Evolutionary conservation across 108 stramenopile species (phyloP).

Genomic region (Skeletonema costatum): DNA sequence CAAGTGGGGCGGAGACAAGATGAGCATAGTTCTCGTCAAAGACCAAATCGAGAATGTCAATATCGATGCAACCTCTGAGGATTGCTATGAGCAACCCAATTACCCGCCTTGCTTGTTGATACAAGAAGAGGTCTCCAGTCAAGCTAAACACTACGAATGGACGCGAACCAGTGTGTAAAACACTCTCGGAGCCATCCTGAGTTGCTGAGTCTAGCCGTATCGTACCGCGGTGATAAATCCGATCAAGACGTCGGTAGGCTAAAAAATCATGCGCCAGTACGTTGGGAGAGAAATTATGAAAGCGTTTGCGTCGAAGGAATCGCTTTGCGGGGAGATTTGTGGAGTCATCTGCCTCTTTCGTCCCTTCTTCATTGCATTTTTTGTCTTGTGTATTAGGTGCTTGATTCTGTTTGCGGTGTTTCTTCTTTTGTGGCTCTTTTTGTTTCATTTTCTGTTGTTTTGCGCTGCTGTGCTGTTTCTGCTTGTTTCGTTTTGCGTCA

Average conservation of each 20-base stretch:
- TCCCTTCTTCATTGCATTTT: conserved; percentile 1
- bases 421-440: conserved; percentile 20
- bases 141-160: conserved; percentile 76
- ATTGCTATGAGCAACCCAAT: conserved; percentile 76
- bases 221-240: conserved; percentile 78
- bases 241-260: conserved; percentile 67
- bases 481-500: conserved; percentile 46
- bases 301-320: conserved; percentile 61
- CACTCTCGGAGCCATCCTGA: background rate
- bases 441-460: background rate
- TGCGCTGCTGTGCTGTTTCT: background rate
- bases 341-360: background rate
- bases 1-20: conserved; percentile 74
- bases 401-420: conserved; percentile 7
- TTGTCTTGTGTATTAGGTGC: background rate
- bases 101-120: conserved; percentile 66
- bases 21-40: conserved; percentile 82
- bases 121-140: conserved; percentile 70
- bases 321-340: conserved; percentile 6
- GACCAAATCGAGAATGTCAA: conserved; percentile 75
- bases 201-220: conserved; percentile 37
- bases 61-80: conserved; percentile 60
- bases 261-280: conserved; percentile 76
- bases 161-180: conserved; percentile 13
- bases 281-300: conserved; percentile 77